Conservation (phyloP, 2,329 filamentous ascomycete genomes). For the Aspergillus novofumigatus region DNA sequence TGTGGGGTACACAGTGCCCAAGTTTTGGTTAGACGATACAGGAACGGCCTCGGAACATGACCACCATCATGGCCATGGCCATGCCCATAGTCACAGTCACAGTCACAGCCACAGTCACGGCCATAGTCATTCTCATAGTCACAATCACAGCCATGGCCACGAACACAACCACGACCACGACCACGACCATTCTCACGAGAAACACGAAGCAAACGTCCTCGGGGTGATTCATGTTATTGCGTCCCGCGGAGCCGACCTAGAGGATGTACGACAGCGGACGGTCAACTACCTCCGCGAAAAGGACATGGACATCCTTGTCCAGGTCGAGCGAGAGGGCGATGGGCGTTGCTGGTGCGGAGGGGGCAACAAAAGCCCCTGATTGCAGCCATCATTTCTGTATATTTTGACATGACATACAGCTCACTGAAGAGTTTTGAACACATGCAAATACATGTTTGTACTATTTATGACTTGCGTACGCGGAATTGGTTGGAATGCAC, state of each 20-base stretch:
- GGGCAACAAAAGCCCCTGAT: constrained; percentile 31
- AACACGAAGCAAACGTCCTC: constrained; percentile 48
- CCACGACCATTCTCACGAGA: constrained; percentile 17
- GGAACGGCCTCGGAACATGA: constrained; percentile 36
- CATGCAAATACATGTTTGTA: background rate
- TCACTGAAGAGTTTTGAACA: background rate
- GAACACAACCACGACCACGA: constrained; percentile 20
- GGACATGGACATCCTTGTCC: constrained; percentile 76
- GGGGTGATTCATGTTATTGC: constrained; percentile 86
- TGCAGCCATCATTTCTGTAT: background rate
- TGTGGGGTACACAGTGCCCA: constrained; percentile 76
- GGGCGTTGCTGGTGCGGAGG: constrained; percentile 59
- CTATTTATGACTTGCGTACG: background rate
- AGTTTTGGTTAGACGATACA: constrained; percentile 86
- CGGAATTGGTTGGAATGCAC: background rate
- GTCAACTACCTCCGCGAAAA: constrained; percentile 64
- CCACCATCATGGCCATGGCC: constrained; percentile 36
- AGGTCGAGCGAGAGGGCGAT: constrained; percentile 83
- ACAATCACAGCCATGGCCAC: constrained; percentile 26
- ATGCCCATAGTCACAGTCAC: constrained; percentile 26
- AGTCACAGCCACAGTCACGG: constrained; percentile 27
- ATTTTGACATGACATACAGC: background rate
- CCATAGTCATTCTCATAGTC: constrained; percentile 27
- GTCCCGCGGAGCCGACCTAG: constrained; percentile 65
- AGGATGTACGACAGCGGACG: constrained; percentile 79